phyloP scores from a whole-genome alignment of 768 basidiomycete species.

The Ramaria sp. region DNA sequence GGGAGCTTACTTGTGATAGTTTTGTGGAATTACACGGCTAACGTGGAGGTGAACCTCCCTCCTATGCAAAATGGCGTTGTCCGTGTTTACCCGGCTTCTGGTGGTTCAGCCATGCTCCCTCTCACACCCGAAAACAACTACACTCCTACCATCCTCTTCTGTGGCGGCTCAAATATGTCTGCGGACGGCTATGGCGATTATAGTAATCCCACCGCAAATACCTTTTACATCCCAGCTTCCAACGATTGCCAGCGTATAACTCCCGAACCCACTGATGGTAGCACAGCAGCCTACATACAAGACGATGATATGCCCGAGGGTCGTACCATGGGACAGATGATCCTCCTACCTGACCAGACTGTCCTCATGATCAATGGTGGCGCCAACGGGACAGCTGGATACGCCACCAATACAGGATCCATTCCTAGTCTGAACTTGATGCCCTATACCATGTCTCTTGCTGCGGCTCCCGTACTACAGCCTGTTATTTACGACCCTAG shows the following conservation, averaged over 20 bases:
- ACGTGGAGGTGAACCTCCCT: conserved; percentile 53
- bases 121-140: conserved; percentile 86
- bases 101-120: conserved; percentile 82
- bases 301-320: conserved; percentile 69
- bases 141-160: conserved; percentile 77
- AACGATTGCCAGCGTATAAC: conserved; percentile 73
- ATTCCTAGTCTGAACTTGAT: conserved; percentile 34
- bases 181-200: conserved; percentile 70
- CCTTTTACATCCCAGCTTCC: conserved; percentile 61
- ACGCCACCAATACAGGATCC: conserved; percentile 43
- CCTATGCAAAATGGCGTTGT: conserved; percentile 63
- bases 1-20: conserved; percentile 20
- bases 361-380: conserved; percentile 80
- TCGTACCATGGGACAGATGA: conserved; percentile 88
- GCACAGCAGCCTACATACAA: conserved; percentile 44
- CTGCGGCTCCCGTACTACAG: conserved; percentile 63
- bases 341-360: conserved; percentile 68
- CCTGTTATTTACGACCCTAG: conserved; percentile 82
- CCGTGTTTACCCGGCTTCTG: conserved; percentile 85
- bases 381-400: conserved; percentile 81
- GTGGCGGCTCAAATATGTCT: conserved; percentile 71
- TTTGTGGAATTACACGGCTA: conserved; percentile 41
- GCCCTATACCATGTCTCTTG: conserved; percentile 66
- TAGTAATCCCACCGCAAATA: conserved; percentile 58
- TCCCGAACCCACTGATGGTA: conserved; percentile 69